These are phyloP conservation scores for Zalaria sp. DNA, from an alignment of 2,329 filamentous ascomycete genomes.

Conservation along the genomic window DNA sequence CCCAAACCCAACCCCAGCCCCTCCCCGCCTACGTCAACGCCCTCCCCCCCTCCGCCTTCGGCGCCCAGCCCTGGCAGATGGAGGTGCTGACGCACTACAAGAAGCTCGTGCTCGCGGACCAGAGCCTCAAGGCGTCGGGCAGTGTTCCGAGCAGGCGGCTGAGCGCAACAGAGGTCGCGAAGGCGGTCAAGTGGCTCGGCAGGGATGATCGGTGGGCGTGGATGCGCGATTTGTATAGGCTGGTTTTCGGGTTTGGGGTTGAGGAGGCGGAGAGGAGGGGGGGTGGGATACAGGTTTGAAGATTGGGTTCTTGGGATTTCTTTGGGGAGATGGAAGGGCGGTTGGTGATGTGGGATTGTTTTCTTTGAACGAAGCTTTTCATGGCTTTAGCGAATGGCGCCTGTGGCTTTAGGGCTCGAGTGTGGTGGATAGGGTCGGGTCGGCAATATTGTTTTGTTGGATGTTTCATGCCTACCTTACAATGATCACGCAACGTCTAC, in stretches of 20 bases:
- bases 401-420: too few relatives aligned
- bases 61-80: conserved; percentile 54
- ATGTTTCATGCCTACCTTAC: too few relatives aligned
- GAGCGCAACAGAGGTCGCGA: conserved; percentile 61
- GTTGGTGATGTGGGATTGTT: too few relatives aligned
- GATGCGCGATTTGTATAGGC: conserved; percentile 64
- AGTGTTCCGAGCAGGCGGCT: conserved; percentile 48
- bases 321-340: too few relatives aligned
- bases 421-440: too few relatives aligned
- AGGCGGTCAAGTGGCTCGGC: conserved; percentile 64
- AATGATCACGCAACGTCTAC: too few relatives aligned
- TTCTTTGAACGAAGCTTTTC: too few relatives aligned
- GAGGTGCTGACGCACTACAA: conserved; percentile 67
- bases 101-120: conserved; percentile 61
- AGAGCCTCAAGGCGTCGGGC: conserved; percentile 43
- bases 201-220: conserved; percentile 61
- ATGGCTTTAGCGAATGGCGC: too few relatives aligned
- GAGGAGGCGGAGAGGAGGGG: conserved; percentile 63
- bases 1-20: conserved; percentile 15
- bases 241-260: conserved; percentile 72
- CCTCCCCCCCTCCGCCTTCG: conserved; percentile 66
- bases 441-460: too few relatives aligned
- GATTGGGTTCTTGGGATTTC: too few relatives aligned
- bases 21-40: conserved; percentile 65
- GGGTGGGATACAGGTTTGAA: conserved; percentile 32